Base-by-base conservation (phyloP, 805 yeast species). In the Clavispora santaluciae region DNA sequence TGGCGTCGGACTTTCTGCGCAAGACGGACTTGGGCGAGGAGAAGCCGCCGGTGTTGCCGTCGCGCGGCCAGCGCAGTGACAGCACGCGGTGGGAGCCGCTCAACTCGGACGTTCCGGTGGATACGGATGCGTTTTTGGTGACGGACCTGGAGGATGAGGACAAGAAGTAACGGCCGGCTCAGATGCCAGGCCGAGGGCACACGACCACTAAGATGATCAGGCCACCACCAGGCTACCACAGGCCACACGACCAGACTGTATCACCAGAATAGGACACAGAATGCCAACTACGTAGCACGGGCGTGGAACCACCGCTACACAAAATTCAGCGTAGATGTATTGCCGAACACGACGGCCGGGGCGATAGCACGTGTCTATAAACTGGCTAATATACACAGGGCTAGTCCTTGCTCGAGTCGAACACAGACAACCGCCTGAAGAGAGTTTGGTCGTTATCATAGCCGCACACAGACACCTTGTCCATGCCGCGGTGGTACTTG, bases 1-100 rank as follows among this genome's bases (percentile, higher is more conserved):
- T 77, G 43, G 61, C 67, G 38, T 63, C 68, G 45, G 78, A 75
- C 43, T 76, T 78, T 58, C 74, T 71, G 46, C 72, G 70, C 25
- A 53, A 44, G 20, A 67, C 77, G 41, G 66, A 67, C 41, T 63
- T 77, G 54, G 60, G 62, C 30, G 55, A 46, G 33, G 48, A 43
- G 29, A 50, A 47, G 17, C 45, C 53, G 18, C 69, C 73, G 4
- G 44, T 44, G 20, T 52, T 56, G 42, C 60, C 62, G 9, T 37
- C 44, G 33, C 44, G 51, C n/a, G 39, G 44, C n/a, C 26, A 31
- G 20, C 28, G 22, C 23, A 35, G 40, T 12, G 39, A 41, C 20
- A 49, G 44, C 13, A 56, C 55, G 46, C 60, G 63, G 43, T 66
- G 71, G 72, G 67, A 66, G 40, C 68, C 70, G 4, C 56, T 64